A percentile compares a stretch with the other conserved stretches of the same genome.
Conservation (phyloP, 805 yeast species). For the Candida boleticola region DNA sequence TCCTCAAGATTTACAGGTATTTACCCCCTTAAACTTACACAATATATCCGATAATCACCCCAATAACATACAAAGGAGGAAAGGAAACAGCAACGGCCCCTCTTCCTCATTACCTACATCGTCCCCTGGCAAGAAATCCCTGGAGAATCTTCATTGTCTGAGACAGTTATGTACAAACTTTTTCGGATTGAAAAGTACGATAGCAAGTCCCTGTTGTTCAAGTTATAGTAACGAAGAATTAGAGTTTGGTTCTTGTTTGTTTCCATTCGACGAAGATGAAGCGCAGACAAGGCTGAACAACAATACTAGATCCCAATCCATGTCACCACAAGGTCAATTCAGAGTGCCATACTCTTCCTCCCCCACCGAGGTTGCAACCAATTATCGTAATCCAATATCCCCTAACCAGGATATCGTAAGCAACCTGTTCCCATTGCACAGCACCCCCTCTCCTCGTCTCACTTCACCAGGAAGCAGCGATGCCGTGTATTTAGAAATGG, state of each 20-base stretch:
- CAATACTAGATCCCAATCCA: too few relatives aligned
- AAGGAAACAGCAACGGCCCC: neutral
- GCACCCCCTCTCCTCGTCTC: too few relatives aligned
- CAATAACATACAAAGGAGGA: neutral
- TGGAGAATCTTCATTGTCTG: neutral
- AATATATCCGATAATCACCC: neutral
- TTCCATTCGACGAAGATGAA: neutral
- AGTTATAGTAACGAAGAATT: neutral
- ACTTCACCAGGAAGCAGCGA: neutral
- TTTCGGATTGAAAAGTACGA: neutral
- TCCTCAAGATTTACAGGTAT: slow-evolving; percentile 1
- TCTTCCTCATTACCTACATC: neutral
- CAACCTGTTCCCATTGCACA: too few relatives aligned
- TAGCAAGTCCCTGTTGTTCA: slow-evolving; percentile 1
- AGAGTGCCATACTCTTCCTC: too few relatives aligned
- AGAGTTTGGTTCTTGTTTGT: neutral
- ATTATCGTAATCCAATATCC: too few relatives aligned
- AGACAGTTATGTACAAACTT: neutral
- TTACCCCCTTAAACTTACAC: neutral
- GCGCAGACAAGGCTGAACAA: neutral
- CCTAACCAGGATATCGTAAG: too few relatives aligned
- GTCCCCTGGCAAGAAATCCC: neutral
- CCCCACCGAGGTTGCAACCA: too few relatives aligned
- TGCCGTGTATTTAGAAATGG: neutral
- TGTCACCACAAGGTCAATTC: too few relatives aligned